Percentiles rank a stretch among this genome's conserved stretches.
These are phyloP conservation scores for Gynostemma pentaphyllum DNA, from an alignment of 306 rosid species.

Conservation along the genomic window DNA sequence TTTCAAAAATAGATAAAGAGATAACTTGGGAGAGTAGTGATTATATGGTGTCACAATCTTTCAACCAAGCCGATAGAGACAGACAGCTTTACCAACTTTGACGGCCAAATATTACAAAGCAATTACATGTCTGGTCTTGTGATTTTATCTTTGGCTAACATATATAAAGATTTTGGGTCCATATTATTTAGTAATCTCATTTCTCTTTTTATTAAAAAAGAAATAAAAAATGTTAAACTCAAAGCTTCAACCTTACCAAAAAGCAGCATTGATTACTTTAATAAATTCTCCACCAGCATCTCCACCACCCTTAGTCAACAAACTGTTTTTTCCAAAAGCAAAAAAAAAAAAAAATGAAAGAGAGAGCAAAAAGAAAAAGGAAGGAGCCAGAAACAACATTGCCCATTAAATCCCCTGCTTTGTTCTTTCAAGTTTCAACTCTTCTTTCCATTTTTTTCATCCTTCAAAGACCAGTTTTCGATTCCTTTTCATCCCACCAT, in stretches of 20 bases:
- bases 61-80: background rate
- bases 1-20: too few species aligned
- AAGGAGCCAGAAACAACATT: slow-evolving; percentile 14
- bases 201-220: background rate
- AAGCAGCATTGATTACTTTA: slow-evolving; percentile 40
- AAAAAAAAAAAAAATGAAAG: slow-evolving; percentile 13
- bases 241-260: slow-evolving; percentile 15
- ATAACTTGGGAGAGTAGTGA: background rate
- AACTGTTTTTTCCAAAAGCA: slow-evolving; percentile 37
- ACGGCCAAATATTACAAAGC: background rate
- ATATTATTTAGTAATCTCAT: too few species aligned
- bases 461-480: slow-evolving; percentile 14
- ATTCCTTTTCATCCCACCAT: slow-evolving; percentile 9
- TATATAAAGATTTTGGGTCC: too few species aligned
- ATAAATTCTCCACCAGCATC: slow-evolving; percentile 43
- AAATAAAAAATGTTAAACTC: background rate
- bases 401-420: slow-evolving; percentile 22
- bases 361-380: slow-evolving; percentile 27
- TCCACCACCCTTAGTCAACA: slow-evolving; percentile 46
- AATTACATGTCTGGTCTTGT: background rate
- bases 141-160: background rate
- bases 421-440: slow-evolving; percentile 16
- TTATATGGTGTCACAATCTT: background rate
- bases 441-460: slow-evolving; percentile 30
- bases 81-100: background rate